phyloP scores from a whole-genome alignment of 2,329 filamentous ascomycete genomes.

The Teratosphaeria nubilosa region DNA sequence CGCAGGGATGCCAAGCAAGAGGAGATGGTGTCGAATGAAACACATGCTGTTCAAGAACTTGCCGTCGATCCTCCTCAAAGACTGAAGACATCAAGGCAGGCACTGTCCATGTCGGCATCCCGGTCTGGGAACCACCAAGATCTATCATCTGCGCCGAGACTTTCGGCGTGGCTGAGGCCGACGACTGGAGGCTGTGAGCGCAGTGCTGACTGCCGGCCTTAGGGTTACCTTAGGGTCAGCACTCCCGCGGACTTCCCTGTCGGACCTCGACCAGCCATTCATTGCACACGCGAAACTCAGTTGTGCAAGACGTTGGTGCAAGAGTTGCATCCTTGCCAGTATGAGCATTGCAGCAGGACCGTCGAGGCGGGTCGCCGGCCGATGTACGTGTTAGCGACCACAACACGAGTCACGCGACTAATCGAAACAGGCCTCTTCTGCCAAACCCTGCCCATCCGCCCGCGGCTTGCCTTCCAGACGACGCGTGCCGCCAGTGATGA shows the following conservation, averaged over 20 bases:
- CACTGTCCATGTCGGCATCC: not conserved
- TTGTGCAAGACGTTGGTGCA: not conserved
- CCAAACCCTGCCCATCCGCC: slow-evolving; percentile 6
- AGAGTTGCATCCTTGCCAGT: not conserved
- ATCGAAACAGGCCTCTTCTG: slow-evolving; percentile 10
- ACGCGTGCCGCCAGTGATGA: slow-evolving; percentile 6
- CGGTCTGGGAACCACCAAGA: not conserved
- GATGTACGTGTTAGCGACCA: slow-evolving; percentile 39
- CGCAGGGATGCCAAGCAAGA: too few species aligned
- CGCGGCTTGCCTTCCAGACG: slow-evolving; percentile 6
- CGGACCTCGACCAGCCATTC: not conserved
- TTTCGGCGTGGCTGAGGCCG: not conserved
- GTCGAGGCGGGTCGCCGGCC: slow-evolving; percentile 49
- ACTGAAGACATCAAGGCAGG: not conserved
- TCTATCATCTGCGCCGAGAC: not conserved
- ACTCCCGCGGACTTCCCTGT: not conserved
- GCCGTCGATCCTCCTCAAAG: not conserved
- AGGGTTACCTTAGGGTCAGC: not conserved
- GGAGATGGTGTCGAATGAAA: too few species aligned
- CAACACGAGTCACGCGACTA: slow-evolving; percentile 6
- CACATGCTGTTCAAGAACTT: not conserved
- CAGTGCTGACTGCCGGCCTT: not conserved
- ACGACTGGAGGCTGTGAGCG: not conserved
- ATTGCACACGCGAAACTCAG: not conserved
- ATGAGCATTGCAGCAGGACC: slow-evolving; percentile 60